A percentile compares a stretch with the other conserved stretches of the same genome.
Evolutionary conservation across 768 basidiomycete species (phyloP).

Genomic region (Sarcodon aspratus): DNA sequence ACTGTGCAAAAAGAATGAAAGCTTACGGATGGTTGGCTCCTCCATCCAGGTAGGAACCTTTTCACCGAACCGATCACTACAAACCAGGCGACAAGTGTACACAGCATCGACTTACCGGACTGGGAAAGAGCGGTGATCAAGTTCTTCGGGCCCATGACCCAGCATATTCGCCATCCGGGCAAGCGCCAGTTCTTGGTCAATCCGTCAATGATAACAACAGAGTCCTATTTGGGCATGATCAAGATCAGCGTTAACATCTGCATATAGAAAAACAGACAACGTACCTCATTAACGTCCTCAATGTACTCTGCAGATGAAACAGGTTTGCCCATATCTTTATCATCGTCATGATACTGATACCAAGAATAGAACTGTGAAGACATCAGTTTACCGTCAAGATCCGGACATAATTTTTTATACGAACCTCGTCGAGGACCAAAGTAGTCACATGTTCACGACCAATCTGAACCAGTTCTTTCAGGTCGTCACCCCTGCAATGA

Average conservation of each 20-base stretch:
- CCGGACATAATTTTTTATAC: conserved; percentile 1
- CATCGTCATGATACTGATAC: conserved; percentile 84
- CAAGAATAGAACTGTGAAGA: conserved; percentile 76
- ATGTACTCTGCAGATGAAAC: conserved; percentile 77
- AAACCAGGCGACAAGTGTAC: background rate
- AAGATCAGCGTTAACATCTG: too few species aligned
- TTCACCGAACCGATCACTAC: conserved; percentile 1
- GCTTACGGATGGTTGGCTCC: conserved; percentile 88
- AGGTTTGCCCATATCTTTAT: conserved; percentile 62
- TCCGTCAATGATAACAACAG: conserved; percentile 81
- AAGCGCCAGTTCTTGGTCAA: conserved; percentile 96
- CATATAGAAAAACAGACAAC: conserved; percentile 4
- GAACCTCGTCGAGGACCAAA: conserved; percentile 73
- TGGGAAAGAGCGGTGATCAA: conserved; percentile 86
- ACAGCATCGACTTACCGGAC: conserved; percentile 35
- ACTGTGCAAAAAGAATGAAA: background rate
- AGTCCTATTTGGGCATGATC: conserved; percentile 35
- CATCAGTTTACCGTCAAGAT: background rate
- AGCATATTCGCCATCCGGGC: conserved; percentile 90
- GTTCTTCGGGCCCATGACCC: conserved; percentile 88
- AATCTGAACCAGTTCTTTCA: conserved; percentile 68
- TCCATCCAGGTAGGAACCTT: conserved; percentile 85
- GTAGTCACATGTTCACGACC: conserved; percentile 66
- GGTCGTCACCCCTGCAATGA: conserved; percentile 52
- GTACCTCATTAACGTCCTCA: conserved; percentile 71